These are phyloP conservation scores for Globisporangium perplexum DNA, from an alignment of 352 stramenopile genomes.

Conservation along the genomic window DNA sequence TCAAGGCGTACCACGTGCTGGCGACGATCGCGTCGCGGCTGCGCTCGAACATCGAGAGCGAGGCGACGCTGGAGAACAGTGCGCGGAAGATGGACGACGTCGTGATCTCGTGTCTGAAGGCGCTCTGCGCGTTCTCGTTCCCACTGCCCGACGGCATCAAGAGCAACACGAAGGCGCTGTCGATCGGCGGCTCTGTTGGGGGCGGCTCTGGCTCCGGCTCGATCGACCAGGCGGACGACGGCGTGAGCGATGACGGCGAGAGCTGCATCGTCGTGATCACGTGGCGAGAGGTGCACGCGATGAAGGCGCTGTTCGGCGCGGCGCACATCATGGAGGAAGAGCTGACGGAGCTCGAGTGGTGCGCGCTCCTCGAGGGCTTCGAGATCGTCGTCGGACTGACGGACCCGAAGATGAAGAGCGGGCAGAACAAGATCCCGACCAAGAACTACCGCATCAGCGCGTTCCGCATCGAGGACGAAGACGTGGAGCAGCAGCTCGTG, in stretches of 20 bases:
- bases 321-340: conserved; percentile 86
- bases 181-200: conserved; percentile 18
- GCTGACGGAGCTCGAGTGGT: conserved; percentile 70
- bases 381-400: conserved; percentile 78
- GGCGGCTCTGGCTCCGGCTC: conserved; percentile 16
- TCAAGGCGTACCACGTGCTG: conserved; percentile 83
- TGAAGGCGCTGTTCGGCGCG: conserved; percentile 81
- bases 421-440: conserved; percentile 67
- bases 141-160: conserved; percentile 59
- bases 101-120: conserved; percentile 60
- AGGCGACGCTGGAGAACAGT: conserved; percentile 26
- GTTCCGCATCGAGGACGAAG: conserved; percentile 78
- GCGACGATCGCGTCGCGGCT: conserved; percentile 68
- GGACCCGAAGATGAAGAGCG: conserved; percentile 61
- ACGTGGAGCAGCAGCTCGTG: conserved; percentile 81
- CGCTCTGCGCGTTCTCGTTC: conserved; percentile 77
- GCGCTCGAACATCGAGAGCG: conserved; percentile 41
- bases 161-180: conserved; percentile 28
- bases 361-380: conserved; percentile 66
- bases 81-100: conserved; percentile 70
- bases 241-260: conserved; percentile 43
- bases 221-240: conserved; percentile 32
- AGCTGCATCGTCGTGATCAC: conserved; percentile 60
- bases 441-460: conserved; percentile 70
- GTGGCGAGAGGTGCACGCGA: conserved; percentile 84